Evolutionary conservation across 495 filamentous ascomycete species (phyloP).

Genomic region (Glarea lozoyensis): DNA sequence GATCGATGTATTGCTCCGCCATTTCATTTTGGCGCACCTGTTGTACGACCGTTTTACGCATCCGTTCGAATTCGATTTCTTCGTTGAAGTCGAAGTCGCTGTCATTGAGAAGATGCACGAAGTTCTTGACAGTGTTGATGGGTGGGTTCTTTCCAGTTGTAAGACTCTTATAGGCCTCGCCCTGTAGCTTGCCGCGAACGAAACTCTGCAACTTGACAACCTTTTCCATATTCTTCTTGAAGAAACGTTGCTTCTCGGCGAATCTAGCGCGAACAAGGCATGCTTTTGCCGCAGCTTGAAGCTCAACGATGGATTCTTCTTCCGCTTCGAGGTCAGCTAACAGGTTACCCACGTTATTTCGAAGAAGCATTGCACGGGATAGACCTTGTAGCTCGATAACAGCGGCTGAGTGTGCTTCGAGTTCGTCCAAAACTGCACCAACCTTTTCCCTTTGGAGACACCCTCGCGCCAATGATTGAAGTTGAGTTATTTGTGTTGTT

Average conservation of each 20-base stretch:
- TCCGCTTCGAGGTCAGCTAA: constrained; percentile 71
- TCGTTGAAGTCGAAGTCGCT: constrained; percentile 99
- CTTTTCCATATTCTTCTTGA: constrained; percentile 95
- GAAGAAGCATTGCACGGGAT: constrained; percentile 68
- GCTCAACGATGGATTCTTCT: constrained; percentile 60
- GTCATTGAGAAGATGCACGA: constrained; percentile 95
- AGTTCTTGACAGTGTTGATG: constrained; percentile 92
- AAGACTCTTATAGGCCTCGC: constrained; percentile 92
- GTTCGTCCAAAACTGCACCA: constrained; percentile 41
- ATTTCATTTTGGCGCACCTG: constrained; percentile 95
- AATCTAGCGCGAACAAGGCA: constrained; percentile 66
- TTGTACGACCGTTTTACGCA: constrained; percentile 91
- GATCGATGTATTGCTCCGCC: constrained; percentile 95
- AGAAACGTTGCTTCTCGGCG: constrained; percentile 77
- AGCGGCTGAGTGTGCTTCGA: constrained; percentile 47
- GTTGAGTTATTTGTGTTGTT: constrained; percentile 42
- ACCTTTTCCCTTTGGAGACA: constrained; percentile 44
- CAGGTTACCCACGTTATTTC: constrained; percentile 58
- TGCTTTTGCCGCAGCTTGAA: constrained; percentile 71
- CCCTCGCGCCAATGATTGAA: constrained; percentile 69
- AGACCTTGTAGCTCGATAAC: constrained; percentile 63
- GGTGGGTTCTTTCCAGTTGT: constrained; percentile 97
- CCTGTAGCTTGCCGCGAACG: constrained; percentile 84
- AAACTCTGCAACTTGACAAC: constrained; percentile 98
- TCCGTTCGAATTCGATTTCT: constrained; percentile 88